Evolutionary conservation across 2,329 filamentous ascomycete species (phyloP), one percentile per base, ranked within the genome.

Genomic region (Grosmannia huntii): DNA sequence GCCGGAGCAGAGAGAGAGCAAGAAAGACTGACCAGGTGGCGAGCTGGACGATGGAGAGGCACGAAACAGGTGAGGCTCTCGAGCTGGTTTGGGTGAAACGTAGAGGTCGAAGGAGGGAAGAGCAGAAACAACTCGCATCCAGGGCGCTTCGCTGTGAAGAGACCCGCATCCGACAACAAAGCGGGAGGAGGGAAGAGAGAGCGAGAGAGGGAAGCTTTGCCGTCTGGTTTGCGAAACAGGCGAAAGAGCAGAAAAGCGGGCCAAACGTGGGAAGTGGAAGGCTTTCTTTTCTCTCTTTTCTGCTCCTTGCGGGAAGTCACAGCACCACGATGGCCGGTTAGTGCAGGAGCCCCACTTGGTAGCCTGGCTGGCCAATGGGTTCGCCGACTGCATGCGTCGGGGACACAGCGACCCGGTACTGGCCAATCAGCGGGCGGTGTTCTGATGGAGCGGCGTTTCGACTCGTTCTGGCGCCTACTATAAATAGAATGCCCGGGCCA

Each of bases 381-480:
- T n/a, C 2, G 36, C 38, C 4, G 36, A 11, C 41, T 25, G 7
- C n/a, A 5, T 23, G 21, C 11, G 31, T 51, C 23, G 44, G 48
- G 48, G 23, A 51, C 55, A 27, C 48, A 16, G 11, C 3, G 14
- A 12, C 23, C 14, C 23, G 19, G 19, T 9, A 1, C 9, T 4
- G 41, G 55, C 62, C 61, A 64, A 62, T 64, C 38, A 60, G 14
- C 12, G 12, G 12, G 49, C 38, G 36, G 48, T 16, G 46, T 38
- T 56, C 48, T 58, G 60, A 36, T 57, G 58, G 58, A 51, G 53
- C 53, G 16, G 60, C 55, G 62, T 62, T 64, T 62, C 61, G 61
- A 59, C 59, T 60, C 55, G 55, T 48, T 58, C 62, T 60, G 62
- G 62, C 62, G 61, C 59, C 59, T 64, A 62, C 62, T 64, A 64